Evolutionary conservation across 2,329 filamentous ascomycete species (phyloP), one percentile per base, ranked within the genome.

Genomic region (Fusarium euwallaceae): DNA sequence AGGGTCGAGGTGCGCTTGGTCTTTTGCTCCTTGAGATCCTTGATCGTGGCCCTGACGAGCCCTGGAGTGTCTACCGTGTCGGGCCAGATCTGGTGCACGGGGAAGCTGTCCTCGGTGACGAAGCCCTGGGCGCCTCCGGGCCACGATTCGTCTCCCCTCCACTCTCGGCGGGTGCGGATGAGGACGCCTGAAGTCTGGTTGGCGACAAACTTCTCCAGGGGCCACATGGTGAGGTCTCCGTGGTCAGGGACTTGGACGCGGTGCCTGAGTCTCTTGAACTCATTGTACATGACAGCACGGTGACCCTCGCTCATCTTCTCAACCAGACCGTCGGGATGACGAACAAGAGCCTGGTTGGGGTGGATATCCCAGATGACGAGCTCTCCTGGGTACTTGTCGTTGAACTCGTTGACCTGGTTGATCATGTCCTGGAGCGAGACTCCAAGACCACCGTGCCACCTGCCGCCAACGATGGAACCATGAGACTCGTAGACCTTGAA

Each of bases 361-460:
- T 81, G 73, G 14, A 83, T 66, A 59, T 83, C 81, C 65, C 76
- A 75, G 64, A 83, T 82, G 75, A 81, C 75, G 55, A 83, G 74
- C 69, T 83, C 82, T 12, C 82, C 81, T 4, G 81, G 81, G 24
- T 75, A 55, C 7, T 78, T 45, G 0, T 66, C 34, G 56, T 78
- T 80, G 71, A 82, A 83, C 5, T 67, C 32, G 67, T 82, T 82
- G 66, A 82, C 70, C 4, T 71, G 66, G 6, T 73, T 56, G 14
- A 81, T 69, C 73, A 83, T 80, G n/a, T 78, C 76, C 12, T 74
- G 36, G 41, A 82, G 51, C 4, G n/a, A 55, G 24, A 78, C 75
- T 9, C 80, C 80, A 6, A 75, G 20, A 27, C 70, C 61, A 48
- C 81, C 82, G n/a, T 80, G 73, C 61, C 67, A 80, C 0, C 34